Evolutionary conservation across 148 eudicot species (phyloP), one percentile per base, ranked within the genome.

Genomic region (Polygonum maritimum): DNA sequence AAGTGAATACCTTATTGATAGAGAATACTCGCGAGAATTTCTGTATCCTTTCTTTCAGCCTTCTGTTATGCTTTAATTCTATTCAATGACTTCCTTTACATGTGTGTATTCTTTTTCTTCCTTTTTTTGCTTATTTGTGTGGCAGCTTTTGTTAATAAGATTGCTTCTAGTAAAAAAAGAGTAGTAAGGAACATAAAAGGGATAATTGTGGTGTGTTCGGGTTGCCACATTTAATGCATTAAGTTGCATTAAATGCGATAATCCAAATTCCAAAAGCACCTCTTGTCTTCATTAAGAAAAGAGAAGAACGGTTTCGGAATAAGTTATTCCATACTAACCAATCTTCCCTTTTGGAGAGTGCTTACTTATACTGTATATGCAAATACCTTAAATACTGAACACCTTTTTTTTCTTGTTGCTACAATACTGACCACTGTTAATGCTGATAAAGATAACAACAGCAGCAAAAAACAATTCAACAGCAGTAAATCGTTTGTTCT

Each of bases 401-500:
- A 63, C 70, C 47, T 44, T 39, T 44, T 44, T 44, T 8, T 44
- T 44, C 47, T 7, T 44, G 31, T 26, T 26, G 47, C 47, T 1
- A 44, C 26, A 60, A 8, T 60, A 8, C 67, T 60, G 8, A 14
- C 12, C 39, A 63, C 70, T 63, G 70, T 31, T 63, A 35, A 12
- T n/a, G 7, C 35, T 33, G 70, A 63, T 33, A 63, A 3, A 63
- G 6, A 63, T 31, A 39, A 33, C 70, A 63, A 31, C 40, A 63
- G 70, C 33, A 16, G 44, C 9, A 44, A n/a, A 33, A 31, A 63
- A 63, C 33, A 63, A 33, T 14, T 2, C 15, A 22, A 3, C 14
- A 67, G 48, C 76, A 81, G 55, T 55, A 55, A 44, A 4, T 44
- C 15, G 7, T 21, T 44, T 72, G 45, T 72, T 26, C 44, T 72